phyloP scores from a whole-genome alignment of 805 yeast species.

The Candida qinlingensis region DNA sequence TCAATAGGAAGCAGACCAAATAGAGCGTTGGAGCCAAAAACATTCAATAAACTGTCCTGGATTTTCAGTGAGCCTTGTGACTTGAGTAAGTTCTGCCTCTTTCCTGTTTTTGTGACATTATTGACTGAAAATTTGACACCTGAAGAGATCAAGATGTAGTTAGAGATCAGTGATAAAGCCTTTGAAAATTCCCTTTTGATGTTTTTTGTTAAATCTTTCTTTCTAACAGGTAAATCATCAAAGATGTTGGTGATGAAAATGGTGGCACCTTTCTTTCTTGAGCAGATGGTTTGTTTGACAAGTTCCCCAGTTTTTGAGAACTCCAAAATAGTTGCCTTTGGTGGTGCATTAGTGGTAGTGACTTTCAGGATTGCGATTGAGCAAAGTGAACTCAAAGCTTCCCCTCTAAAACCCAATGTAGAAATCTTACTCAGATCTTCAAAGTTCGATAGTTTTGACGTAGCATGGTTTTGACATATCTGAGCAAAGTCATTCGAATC shows the following conservation, averaged over 20 bases:
- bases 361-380: slow-evolving; percentile 45
- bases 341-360: slow-evolving; percentile 45
- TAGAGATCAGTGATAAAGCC: slow-evolving; percentile 54
- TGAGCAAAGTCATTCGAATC: slow-evolving; percentile 41
- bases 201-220: slow-evolving; percentile 65
- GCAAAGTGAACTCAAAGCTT: slow-evolving; percentile 70
- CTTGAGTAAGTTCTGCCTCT: slow-evolving; percentile 49
- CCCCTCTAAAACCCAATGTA: slow-evolving; percentile 77
- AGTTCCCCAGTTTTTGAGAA: slow-evolving; percentile 56
- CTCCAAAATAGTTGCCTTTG: slow-evolving; percentile 51
- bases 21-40: slow-evolving; percentile 66
- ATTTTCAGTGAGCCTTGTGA: slow-evolving; percentile 48
- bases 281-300: slow-evolving; percentile 32
- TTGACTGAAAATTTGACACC: slow-evolving; percentile 55
- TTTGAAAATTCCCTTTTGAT: slow-evolving; percentile 67
- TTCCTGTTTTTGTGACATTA: slow-evolving; percentile 43
- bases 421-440: slow-evolving; percentile 46
- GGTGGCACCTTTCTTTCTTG: slow-evolving; percentile 66
- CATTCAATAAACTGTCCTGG: slow-evolving; percentile 52
- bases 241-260: slow-evolving; percentile 58
- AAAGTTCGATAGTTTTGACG: slow-evolving; percentile 57
- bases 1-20: slow-evolving; percentile 52
- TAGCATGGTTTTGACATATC: slow-evolving; percentile 57
- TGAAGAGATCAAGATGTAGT: slow-evolving; percentile 58
- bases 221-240: slow-evolving; percentile 71